Evolutionary conservation across 2,329 filamentous ascomycete species (phyloP), one percentile per base, ranked within the genome.

Genomic region (Hyphodiscus sp.): DNA sequence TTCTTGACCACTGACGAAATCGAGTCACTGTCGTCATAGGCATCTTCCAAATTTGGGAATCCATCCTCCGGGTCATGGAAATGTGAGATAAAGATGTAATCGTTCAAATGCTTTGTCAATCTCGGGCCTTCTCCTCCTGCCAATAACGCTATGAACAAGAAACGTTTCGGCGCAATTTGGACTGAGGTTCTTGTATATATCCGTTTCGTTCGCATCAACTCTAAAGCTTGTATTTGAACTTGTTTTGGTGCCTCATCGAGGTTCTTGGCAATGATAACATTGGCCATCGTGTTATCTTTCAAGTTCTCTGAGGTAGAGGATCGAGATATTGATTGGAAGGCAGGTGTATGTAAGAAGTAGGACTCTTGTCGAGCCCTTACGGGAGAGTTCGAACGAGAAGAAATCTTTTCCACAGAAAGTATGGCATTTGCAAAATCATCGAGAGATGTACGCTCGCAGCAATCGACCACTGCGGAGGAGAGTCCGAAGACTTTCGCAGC

Each of bases 31-130:
- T 67, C 64, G 26, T 60, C 58, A 51, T 74, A 71, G 19, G 70
- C 71, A 38, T 89, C 85, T 55, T 95, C 87, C 0, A 92, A 69
- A 58, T 94, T 87, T 4, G 83, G 77, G 57, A 91, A 86, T 0
- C 86, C 89, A 66, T 92, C 83, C 1, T 77, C 74, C 3, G 80
- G 76, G 53, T 85, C 79, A 64, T 97, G 91, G 73, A 85, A 89
- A 69, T 97, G 91, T 0, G 89, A 92, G 54, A 97, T 84, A 67
- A 91, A 89, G 61, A 97, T 86, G 59, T 88, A 82, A 55, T 97
- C 90, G 63, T 91, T 95, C 69, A 86, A 67, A 61, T 89, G 78
- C 30, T 70, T 71, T 20, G 74, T 78, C 48, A 85, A 74, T 48
- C 72, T 73, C 2, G 76, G 73, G 44, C 72, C 65, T 41, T 78